phyloP scores from a whole-genome alignment of 2,329 filamentous ascomycete genomes.

The Phaeosphaeria sp. region DNA sequence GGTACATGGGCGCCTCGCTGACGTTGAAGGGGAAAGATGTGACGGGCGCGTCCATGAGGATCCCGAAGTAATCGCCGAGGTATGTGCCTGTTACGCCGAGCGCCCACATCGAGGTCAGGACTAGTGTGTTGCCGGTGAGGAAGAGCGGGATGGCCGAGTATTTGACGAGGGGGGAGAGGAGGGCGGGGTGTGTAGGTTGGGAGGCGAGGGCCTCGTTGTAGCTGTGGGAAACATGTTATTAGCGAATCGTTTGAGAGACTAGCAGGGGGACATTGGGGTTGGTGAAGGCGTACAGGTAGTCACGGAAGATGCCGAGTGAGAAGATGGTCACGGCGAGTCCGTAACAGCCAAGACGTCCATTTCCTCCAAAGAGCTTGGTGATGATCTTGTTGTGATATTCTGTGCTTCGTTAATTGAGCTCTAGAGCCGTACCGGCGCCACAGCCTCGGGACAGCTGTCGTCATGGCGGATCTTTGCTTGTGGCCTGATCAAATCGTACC shows the following conservation, averaged over 20 bases:
- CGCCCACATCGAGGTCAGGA: slow-evolving; percentile 87
- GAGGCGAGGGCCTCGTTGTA: slow-evolving; percentile 84
- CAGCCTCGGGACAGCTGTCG: slow-evolving; percentile 16
- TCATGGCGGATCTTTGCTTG: not conserved
- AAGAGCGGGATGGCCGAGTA: slow-evolving; percentile 75
- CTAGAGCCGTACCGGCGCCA: not conserved
- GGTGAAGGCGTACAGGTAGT: slow-evolving; percentile 56
- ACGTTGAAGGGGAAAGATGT: slow-evolving; percentile 96
- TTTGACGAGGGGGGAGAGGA: slow-evolving; percentile 66
- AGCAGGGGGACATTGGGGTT: not conserved
- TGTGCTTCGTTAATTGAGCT: slow-evolving; percentile 45
- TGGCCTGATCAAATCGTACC: slow-evolving; percentile 58
- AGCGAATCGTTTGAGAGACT: not conserved
- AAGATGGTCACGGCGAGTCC: slow-evolving; percentile 89
- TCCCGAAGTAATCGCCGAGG: slow-evolving; percentile 97
- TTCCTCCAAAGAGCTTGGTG: slow-evolving; percentile 83
- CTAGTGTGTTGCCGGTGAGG: slow-evolving; percentile 78
- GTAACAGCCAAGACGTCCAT: slow-evolving; percentile 83
- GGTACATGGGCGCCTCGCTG: slow-evolving; percentile 92
- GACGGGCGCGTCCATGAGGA: slow-evolving; percentile 93
- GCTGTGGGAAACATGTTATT: slow-evolving; percentile 50
- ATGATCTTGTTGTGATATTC: slow-evolving; percentile 92
- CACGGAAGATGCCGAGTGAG: slow-evolving; percentile 85
- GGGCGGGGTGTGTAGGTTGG: slow-evolving; percentile 76
- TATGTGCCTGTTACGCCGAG: slow-evolving; percentile 96